Evolutionary conservation across 2,329 filamentous ascomycete species (phyloP), one percentile per base, ranked within the genome.

Genomic region (Colletotrichum plurivorum): DNA sequence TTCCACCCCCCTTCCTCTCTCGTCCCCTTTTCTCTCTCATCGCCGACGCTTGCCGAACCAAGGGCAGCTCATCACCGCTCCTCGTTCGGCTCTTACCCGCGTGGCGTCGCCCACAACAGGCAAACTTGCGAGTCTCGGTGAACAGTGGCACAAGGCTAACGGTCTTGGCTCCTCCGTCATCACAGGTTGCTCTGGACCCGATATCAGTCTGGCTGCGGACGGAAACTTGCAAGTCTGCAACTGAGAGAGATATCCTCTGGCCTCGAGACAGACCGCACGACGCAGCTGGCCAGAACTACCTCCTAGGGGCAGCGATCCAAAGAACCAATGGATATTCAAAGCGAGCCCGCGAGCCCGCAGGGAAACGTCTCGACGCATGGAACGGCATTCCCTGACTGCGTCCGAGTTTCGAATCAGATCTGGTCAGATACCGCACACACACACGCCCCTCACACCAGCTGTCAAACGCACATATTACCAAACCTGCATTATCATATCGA

Each of bases 51-150:
- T 62, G 49, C 51, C 51, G 39, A 58, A 36, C 48, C 36, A 46
- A 20, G 8, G 15, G 10, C 43, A n/a, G n/a, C 61, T 45, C 43
- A 27, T 39, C 41, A 18, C 16, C 46, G 4, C 53, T 43, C 12
- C 53, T 20, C 48, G 53, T 43, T 20, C 48, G 53, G 54, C 27
- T 63, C 25, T 41, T 58, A 58, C 60, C 65, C 48, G 46, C 41
- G 53, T 68, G 61, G 65, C 65, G 65, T 58, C 39, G 54, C 56
- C 31, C 54, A 66, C 60, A 6, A 22, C 41, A 69, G 66, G 25
- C 54, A 66, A 69, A 66, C 48, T 51, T 59, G 54, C 49, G n/a
- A 55, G 22, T 36, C 48, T 57, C 52, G 63, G 51, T 70, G 56
- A 67, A 12, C 13, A 20, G 5, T 22, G n/a, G 25, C 20, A 25